Conservation (phyloP, 2,329 filamentous ascomycete species). For the Chalaropsis ovoidea region DNA sequence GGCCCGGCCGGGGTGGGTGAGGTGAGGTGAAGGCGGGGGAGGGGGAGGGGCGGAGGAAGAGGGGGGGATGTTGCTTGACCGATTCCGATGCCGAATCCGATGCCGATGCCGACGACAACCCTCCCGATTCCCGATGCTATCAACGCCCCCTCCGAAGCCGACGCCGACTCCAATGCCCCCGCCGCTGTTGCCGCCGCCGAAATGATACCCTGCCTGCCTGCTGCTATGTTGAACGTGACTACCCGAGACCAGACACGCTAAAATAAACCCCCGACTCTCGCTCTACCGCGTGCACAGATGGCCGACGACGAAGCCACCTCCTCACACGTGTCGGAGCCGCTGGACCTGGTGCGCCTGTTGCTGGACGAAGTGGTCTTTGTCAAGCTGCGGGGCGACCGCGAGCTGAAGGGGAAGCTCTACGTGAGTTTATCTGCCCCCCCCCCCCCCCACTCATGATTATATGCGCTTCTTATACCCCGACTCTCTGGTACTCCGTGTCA, state of each 20-base stretch:
- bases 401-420: slow-evolving; percentile 89
- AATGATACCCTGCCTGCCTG: too few relatives aligned
- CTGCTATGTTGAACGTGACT: too few relatives aligned
- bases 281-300: slow-evolving; percentile 42
- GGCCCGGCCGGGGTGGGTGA: too few relatives aligned
- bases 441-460: too few relatives aligned
- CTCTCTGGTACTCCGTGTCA: neutral
- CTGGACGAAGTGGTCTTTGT: slow-evolving; percentile 96
- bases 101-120: neutral
- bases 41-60: neutral
- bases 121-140: neutral
- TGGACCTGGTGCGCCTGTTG: slow-evolving; percentile 88
- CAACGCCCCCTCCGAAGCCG: neutral
- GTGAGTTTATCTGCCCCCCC: slow-evolving; percentile 49
- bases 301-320: slow-evolving; percentile 61
- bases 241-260: too few relatives aligned
- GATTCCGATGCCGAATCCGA: neutral
- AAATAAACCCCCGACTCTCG: too few relatives aligned
- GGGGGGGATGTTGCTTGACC: neutral
- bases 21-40: too few relatives aligned
- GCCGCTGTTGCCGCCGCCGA: neutral
- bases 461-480: neutral
- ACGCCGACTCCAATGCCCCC: neutral
- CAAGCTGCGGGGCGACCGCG: slow-evolving; percentile 88
- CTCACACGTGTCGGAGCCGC: slow-evolving; percentile 68